phyloP scores from a whole-genome alignment of 306 rosid genomes.

The Glycine soja region DNA sequence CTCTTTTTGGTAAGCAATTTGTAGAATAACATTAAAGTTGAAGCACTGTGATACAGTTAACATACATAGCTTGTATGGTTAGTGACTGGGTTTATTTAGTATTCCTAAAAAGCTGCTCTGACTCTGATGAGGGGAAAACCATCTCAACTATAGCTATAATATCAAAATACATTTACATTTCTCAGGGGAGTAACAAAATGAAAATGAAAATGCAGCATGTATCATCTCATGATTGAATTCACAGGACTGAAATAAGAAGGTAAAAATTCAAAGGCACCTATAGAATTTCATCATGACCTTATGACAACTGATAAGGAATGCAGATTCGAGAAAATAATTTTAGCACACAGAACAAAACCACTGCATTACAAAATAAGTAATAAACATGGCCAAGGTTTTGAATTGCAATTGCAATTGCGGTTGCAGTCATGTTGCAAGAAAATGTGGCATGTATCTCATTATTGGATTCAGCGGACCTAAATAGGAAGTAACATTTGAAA shows the following conservation, averaged over 20 bases:
- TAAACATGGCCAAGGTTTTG: not conserved
- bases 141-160: not conserved
- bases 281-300: not conserved
- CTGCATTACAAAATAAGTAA: conserved; percentile 4
- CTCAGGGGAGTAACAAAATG: too few relatives aligned
- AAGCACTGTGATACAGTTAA: not conserved
- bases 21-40: not conserved
- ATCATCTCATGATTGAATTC: too few relatives aligned
- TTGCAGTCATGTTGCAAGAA: not conserved
- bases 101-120: not conserved
- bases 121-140: not conserved
- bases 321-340: conserved; percentile 1
- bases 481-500: not conserved
- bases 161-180: not conserved
- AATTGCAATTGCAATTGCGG: conserved; percentile 5
- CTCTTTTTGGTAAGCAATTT: not conserved
- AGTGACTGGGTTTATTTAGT: not conserved
- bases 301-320: not conserved
- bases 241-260: too few relatives aligned
- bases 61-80: not conserved
- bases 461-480: not conserved
- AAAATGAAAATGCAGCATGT: too few relatives aligned
- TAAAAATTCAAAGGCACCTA: not conserved
- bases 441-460: not conserved
- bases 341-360: not conserved